phyloP scores from a whole-genome alignment of 305 asterid species.

The Solanum hybrid region DNA sequence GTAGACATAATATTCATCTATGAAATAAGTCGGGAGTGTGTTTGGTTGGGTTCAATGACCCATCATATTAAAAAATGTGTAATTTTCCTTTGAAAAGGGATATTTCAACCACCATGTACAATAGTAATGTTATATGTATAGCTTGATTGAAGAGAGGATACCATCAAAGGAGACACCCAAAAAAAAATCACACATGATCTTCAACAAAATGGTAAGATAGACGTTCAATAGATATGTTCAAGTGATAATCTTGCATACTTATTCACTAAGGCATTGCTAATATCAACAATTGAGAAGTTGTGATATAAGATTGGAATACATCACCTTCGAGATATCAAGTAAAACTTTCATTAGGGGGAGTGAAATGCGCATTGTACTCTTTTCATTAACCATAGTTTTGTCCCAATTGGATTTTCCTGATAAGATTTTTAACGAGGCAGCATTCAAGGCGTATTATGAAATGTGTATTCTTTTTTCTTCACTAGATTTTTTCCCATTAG shows the following conservation, averaged over 20 bases:
- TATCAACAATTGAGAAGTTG: not conserved
- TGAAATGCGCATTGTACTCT: not conserved
- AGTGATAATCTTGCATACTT: not conserved
- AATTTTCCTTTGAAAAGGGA: not conserved
- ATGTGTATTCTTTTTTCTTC: not conserved
- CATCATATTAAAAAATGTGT: not conserved
- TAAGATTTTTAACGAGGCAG: not conserved
- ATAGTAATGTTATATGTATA: not conserved
- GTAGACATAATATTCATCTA: too few species aligned
- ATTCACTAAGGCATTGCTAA: not conserved
- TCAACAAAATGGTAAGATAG: not conserved
- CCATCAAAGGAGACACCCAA: not conserved
- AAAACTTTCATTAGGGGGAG: not conserved
- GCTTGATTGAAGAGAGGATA: not conserved
- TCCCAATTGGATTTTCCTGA: not conserved
- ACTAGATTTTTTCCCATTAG: not conserved
- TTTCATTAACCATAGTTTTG: not conserved
- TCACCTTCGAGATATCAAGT: not conserved
- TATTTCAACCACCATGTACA: not conserved
- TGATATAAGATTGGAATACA: not conserved
- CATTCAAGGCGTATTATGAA: not conserved
- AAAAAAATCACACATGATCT: not conserved
- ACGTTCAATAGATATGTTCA: not conserved
- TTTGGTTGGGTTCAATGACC: not conserved
- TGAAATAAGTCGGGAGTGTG: not conserved